A percentile compares a stretch with the other conserved stretches of the same genome.
Conservation (phyloP, 225 moss, liverwort and hornwort species). For the Takakia lepidozioides region DNA sequence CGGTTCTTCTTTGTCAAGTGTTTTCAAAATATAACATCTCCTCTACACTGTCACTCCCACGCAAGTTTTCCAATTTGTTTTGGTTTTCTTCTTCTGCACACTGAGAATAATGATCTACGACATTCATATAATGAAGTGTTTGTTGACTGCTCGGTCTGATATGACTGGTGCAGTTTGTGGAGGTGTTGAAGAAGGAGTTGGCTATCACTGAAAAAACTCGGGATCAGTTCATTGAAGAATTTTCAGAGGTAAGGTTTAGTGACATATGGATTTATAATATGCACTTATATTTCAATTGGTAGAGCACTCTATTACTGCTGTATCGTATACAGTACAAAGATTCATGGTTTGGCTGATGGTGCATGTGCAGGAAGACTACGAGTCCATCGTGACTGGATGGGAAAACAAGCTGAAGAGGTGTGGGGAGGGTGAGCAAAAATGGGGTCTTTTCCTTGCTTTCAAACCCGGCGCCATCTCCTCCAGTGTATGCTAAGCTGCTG, state of each 20-base stretch:
- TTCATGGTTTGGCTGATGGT: not conserved
- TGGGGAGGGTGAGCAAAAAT: constrained; percentile 71
- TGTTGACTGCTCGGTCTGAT: not conserved
- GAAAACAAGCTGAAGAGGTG: constrained; percentile 77
- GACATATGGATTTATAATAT: not conserved
- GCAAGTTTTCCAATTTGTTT: too few relatives aligned
- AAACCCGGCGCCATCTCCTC: too few relatives aligned
- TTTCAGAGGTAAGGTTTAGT: constrained; percentile 53
- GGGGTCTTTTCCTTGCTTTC: constrained; percentile 62
- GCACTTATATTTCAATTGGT: not conserved
- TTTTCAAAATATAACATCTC: too few relatives aligned
- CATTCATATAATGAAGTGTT: too few relatives aligned
- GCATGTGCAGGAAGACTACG: constrained; percentile 57
- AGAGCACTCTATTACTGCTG: too few relatives aligned
- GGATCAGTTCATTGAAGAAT: constrained; percentile 70
- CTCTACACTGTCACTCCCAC: too few relatives aligned
- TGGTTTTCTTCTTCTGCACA: too few relatives aligned
- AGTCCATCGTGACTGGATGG: constrained; percentile 88
- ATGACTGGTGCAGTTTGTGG: constrained; percentile 58
- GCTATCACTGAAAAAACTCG: constrained; percentile 32
- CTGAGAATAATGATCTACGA: too few relatives aligned
- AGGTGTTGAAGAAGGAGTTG: constrained; percentile 67
- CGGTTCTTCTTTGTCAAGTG: too few relatives aligned
- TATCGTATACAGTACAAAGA: too few relatives aligned
- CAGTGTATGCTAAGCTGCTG: too few relatives aligned